Percentiles rank a stretch among this genome's conserved stretches.
phyloP scores from a whole-genome alignment of 305 asterid species.

The Andrographis paniculata region DNA sequence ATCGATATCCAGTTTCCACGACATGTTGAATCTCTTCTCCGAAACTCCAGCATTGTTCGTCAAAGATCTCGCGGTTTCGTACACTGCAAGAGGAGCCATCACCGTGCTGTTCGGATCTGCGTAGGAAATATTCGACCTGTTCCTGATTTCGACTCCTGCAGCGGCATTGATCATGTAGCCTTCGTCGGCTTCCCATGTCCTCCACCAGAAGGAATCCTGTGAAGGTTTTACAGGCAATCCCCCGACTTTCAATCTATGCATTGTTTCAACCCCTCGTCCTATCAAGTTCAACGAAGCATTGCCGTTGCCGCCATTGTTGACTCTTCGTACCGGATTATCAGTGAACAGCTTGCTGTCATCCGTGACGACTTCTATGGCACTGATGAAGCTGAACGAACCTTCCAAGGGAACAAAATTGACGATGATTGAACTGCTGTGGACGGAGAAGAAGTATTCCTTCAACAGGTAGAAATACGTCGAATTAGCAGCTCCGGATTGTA shows the following conservation, averaged over 20 bases:
- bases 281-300: constrained; percentile 30
- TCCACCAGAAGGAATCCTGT: constrained; percentile 41
- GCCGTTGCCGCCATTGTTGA: constrained; percentile 35
- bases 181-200: constrained; percentile 63
- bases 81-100: constrained; percentile 63
- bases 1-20: constrained; percentile 72
- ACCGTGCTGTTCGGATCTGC: constrained; percentile 55
- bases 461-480: constrained; percentile 29
- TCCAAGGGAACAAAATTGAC: constrained; percentile 38
- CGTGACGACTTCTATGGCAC: constrained; percentile 53
- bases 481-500: constrained; percentile 33
- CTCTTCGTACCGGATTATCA: constrained; percentile 43
- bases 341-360: constrained; percentile 37
- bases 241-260: constrained; percentile 80
- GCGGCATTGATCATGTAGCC: constrained; percentile 56
- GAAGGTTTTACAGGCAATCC: constrained; percentile 43
- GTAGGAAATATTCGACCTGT: constrained; percentile 53
- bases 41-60: constrained; percentile 39
- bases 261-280: constrained; percentile 55
- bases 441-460: constrained; percentile 55
- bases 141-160: constrained; percentile 47
- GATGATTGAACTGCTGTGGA: constrained; percentile 28
- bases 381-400: constrained; percentile 72
- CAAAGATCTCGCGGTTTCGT: constrained; percentile 68
- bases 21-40: constrained; percentile 85